phyloP scores from a whole-genome alignment of 2,329 filamentous ascomycete species.

The Paracoccidioides brasiliensis region DNA sequence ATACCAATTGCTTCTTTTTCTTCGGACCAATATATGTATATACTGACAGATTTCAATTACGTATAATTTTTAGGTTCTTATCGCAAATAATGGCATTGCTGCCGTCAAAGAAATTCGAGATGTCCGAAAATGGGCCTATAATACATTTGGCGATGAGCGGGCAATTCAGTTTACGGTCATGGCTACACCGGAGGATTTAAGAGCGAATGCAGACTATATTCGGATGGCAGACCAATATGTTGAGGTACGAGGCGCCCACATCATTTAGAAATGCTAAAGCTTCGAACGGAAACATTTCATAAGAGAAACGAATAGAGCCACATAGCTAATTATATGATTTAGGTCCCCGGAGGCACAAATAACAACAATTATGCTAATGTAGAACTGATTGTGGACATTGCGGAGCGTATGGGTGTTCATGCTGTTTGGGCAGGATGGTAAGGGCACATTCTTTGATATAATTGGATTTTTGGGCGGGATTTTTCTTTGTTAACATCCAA shows the following conservation, averaged over 20 bases:
- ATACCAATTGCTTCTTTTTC: not conserved
- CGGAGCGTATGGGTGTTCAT: constrained; percentile 96
- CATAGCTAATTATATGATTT: constrained; percentile 6
- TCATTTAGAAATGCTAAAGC: not conserved
- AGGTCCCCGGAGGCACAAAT: constrained; percentile 93
- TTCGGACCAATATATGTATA: not conserved
- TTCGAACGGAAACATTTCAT: not conserved
- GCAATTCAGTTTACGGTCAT: constrained; percentile 99
- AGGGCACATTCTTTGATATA: constrained; percentile 23
- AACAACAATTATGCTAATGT: constrained; percentile 99
- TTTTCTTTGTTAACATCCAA: constrained; percentile 8
- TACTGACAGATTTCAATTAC: not conserved
- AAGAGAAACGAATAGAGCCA: not conserved
- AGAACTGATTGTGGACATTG: constrained; percentile 95
- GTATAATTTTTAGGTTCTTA: constrained; percentile 61
- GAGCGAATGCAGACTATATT: constrained; percentile 97
- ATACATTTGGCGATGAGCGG: constrained; percentile 95
- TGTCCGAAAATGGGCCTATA: constrained; percentile 99
- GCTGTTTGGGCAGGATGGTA: constrained; percentile 98
- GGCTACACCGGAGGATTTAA: constrained; percentile 95
- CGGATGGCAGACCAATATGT: constrained; percentile 99
- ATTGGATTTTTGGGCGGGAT: not conserved
- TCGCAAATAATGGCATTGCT: constrained; percentile 99
- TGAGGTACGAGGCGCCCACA: constrained; percentile 42
- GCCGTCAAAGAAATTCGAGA: constrained; percentile 99